phyloP scores from a whole-genome alignment of 1,284 basidiomycete species.

The Ceratobasidium sp. region DNA sequence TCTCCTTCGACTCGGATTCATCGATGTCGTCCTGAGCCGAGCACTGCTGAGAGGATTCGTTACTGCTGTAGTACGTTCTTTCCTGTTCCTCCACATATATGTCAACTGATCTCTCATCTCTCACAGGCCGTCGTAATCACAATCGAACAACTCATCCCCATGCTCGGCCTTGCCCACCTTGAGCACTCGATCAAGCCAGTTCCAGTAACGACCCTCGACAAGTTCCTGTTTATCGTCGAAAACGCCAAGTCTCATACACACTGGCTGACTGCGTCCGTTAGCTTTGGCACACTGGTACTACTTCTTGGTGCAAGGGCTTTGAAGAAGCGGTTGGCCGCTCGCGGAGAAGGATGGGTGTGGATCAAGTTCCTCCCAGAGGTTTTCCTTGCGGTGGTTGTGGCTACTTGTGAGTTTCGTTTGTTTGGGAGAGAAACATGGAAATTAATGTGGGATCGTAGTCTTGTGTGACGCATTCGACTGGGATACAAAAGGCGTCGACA shows the following conservation, averaged over 20 bases:
- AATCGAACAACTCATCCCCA: conserved; percentile 78
- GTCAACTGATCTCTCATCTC: conserved; percentile 34
- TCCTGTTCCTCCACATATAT: neutral
- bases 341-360: conserved; percentile 68
- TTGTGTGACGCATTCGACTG: conserved; percentile 75
- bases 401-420: conserved; percentile 67
- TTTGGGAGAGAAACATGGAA: neutral
- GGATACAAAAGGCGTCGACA: conserved; percentile 79
- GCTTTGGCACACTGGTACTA: conserved; percentile 67
- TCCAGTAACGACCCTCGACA: conserved; percentile 74
- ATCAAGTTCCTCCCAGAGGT: conserved; percentile 88
- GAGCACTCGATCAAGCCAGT: conserved; percentile 57
- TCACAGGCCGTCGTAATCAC: conserved; percentile 52
- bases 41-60: conserved; percentile 89
- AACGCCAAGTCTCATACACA: conserved; percentile 68
- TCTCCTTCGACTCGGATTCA: conserved; percentile 88
- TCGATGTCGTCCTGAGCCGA: conserved; percentile 92
- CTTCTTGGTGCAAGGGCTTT: conserved; percentile 63
- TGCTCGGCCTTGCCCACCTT: conserved; percentile 75
- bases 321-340: conserved; percentile 59
- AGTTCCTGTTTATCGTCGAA: conserved; percentile 76
- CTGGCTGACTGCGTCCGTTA: conserved; percentile 72
- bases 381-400: conserved; percentile 73
- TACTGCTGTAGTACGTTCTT: conserved; percentile 61
- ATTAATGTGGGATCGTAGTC: conserved; percentile 56